Percentiles rank a stretch among this genome's conserved stretches.
Evolutionary conservation across 225 moss, liverwort and hornwort genomes (phyloP).

Genomic region (Physcomitrium patens): DNA sequence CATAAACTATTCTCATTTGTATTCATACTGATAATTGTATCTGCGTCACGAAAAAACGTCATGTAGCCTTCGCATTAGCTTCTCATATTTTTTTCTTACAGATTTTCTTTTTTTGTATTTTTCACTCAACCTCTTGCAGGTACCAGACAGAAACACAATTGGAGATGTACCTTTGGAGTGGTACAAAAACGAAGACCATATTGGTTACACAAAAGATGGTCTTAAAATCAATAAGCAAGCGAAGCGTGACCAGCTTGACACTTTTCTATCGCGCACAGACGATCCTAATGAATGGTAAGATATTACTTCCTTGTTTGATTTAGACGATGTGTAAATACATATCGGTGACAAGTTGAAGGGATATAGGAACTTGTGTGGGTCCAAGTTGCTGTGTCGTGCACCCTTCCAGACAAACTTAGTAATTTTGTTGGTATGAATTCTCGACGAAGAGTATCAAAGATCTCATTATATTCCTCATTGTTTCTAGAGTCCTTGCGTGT

Average conservation of each 20-base stretch:
- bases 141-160: slow-evolving; percentile 82
- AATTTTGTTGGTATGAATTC: not conserved
- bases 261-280: slow-evolving; percentile 82
- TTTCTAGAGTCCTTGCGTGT: not conserved
- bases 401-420: not conserved
- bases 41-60: not conserved
- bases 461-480: not conserved
- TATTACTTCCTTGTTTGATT: not conserved
- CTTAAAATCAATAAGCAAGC: slow-evolving; percentile 80
- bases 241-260: slow-evolving; percentile 79
- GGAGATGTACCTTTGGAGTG: slow-evolving; percentile 93
- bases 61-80: not conserved
- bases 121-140: slow-evolving; percentile 35
- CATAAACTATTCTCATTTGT: not conserved
- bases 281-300: slow-evolving; percentile 84
- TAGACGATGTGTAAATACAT: not conserved
- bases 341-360: not conserved
- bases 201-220: slow-evolving; percentile 86
- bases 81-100: slow-evolving; percentile 19
- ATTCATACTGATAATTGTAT: not conserved
- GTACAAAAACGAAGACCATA: slow-evolving; percentile 96
- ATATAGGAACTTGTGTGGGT: not conserved
- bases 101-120: not conserved
- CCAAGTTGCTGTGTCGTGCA: not conserved
- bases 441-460: too few species aligned